Percentiles rank a stretch among this genome's conserved stretches.
phyloP scores from a whole-genome alignment of 129 eudicot genomes.

The Pulicaria dysenterica region DNA sequence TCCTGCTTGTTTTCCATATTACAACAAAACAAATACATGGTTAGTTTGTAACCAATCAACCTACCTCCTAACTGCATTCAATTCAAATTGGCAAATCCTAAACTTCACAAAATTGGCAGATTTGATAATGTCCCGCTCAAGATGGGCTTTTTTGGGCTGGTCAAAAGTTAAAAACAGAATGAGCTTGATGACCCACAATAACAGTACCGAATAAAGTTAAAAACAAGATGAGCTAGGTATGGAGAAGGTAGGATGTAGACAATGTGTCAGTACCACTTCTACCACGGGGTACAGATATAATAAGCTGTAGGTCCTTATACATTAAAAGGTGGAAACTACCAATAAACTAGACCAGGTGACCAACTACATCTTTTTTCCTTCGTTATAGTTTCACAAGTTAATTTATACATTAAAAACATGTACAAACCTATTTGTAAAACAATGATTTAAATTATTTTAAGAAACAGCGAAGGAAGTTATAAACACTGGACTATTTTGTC shows the following conservation, averaged over 20 bases:
- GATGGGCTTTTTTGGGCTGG: background rate
- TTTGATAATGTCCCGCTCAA: background rate
- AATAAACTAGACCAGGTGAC: too few species aligned
- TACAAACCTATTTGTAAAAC: background rate
- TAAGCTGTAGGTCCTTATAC: too few species aligned
- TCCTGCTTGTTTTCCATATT: slow-evolving; percentile 39
- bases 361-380: background rate
- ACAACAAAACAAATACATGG: background rate
- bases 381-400: background rate
- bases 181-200: background rate
- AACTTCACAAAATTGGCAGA: background rate
- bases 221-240: too few species aligned
- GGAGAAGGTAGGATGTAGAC: too few species aligned
- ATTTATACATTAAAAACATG: background rate
- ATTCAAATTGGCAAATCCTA: background rate
- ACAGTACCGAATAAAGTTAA: too few species aligned
- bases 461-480: background rate
- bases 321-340: too few species aligned
- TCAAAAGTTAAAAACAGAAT: background rate
- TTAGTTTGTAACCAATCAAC: slow-evolving; percentile 10
- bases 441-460: background rate
- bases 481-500: background rate
- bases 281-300: too few species aligned
- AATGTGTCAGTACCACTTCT: too few species aligned
- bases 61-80: slow-evolving; percentile 2